Percentiles rank a stretch among this genome's conserved stretches.
These are phyloP conservation scores for Protomyces macrosporus DNA, from an alignment of 1,139 yeast species.

Conservation along the genomic window DNA sequence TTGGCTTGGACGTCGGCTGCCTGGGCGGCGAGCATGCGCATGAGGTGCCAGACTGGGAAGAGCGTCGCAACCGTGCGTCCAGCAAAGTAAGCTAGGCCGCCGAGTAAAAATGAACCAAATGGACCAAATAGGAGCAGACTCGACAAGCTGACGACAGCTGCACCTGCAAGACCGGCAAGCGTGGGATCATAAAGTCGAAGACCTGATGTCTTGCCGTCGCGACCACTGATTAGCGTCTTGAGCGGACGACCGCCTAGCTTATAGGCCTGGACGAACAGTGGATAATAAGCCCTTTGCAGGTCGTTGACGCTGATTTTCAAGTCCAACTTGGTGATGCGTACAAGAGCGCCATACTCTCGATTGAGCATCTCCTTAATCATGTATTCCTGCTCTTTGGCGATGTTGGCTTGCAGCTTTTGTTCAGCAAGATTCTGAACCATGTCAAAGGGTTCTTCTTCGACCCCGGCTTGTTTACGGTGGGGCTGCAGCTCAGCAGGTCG, in stretches of 20 bases:
- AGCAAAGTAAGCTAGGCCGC: slow-evolving; percentile 3
- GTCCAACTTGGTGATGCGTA: slow-evolving; percentile 16
- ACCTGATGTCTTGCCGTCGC: slow-evolving; percentile 8
- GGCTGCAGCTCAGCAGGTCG: not conserved
- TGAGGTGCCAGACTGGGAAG: slow-evolving; percentile 17
- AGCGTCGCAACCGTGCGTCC: slow-evolving; percentile 7
- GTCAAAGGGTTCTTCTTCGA: slow-evolving; percentile 8
- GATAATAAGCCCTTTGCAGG: slow-evolving; percentile 5
- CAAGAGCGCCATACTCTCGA: slow-evolving; percentile 21
- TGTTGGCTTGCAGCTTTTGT: slow-evolving; percentile 5
- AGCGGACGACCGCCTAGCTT: slow-evolving; percentile 3
- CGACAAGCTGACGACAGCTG: not conserved
- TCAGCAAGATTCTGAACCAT: slow-evolving; percentile 9
- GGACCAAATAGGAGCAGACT: slow-evolving; percentile 6
- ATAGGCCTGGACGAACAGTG: slow-evolving; percentile 1
- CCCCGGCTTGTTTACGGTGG: not conserved
- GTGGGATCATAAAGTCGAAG: slow-evolving; percentile 16
- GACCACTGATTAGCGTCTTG: slow-evolving; percentile 10
- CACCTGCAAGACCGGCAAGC: slow-evolving; percentile 7
- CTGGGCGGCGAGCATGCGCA: slow-evolving; percentile 12
- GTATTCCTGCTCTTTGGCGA: slow-evolving; percentile 6
- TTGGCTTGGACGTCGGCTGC: slow-evolving; percentile 23
- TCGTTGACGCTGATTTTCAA: not conserved
- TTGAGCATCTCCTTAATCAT: slow-evolving; percentile 16
- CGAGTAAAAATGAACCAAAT: not conserved